These are phyloP conservation scores for Paulownia fortunei DNA, from an alignment of 257 asterid genomes.

Conservation along the genomic window DNA sequence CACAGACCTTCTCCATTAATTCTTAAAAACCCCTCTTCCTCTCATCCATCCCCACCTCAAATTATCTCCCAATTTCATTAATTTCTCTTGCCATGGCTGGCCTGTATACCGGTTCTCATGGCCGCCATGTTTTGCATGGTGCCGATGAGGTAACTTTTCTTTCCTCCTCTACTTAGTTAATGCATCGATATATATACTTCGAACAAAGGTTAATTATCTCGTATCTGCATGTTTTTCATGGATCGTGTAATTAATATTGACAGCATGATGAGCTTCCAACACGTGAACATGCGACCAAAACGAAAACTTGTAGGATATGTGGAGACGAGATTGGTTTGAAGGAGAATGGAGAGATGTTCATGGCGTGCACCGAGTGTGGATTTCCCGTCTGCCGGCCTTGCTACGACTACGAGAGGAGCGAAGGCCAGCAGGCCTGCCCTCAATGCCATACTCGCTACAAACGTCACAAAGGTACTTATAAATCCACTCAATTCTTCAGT, in stretches of 20 bases:
- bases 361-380: constrained; percentile 32
- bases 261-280: constrained; percentile 11
- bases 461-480: constrained; percentile 20
- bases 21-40: constrained; percentile 35
- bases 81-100: constrained; percentile 53
- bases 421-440: constrained; percentile 34
- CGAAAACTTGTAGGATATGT: constrained; percentile 21
- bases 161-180: background rate
- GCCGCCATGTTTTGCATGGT: constrained; percentile 44
- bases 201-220: too few species aligned
- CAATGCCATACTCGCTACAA: constrained; percentile 36
- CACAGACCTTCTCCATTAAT: background rate
- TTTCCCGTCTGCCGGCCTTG: constrained; percentile 37
- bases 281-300: background rate
- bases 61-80: background rate
- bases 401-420: constrained; percentile 37
- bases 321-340: constrained; percentile 31
- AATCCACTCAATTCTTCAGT: too few species aligned
- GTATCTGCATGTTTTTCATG: too few species aligned
- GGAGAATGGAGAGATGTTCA: constrained; percentile 33
- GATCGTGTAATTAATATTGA: background rate
- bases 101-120: constrained; percentile 56
- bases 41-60: background rate
- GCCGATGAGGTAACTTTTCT: constrained; percentile 43
- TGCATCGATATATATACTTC: background rate